These are phyloP conservation scores for Russula sp. DNA, from an alignment of 768 basidiomycete species.

Conservation along the genomic window DNA sequence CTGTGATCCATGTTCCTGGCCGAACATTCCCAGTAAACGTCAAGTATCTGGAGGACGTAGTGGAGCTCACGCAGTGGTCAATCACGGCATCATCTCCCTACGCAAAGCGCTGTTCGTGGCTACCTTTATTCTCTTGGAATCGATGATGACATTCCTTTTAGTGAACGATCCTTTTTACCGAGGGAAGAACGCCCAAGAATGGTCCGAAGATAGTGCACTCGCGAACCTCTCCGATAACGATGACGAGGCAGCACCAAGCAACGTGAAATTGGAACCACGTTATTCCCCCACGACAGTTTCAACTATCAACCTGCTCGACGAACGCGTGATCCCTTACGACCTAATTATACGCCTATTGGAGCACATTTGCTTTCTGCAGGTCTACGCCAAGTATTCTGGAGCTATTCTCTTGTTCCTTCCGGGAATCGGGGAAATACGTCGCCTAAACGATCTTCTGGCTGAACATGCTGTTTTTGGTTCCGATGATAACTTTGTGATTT, in stretches of 20 bases:
- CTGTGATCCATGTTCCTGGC: slow-evolving; percentile 83
- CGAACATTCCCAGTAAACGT: slow-evolving; percentile 91
- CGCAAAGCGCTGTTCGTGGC: slow-evolving; percentile 56
- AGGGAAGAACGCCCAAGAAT: slow-evolving; percentile 59
- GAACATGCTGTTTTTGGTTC: slow-evolving; percentile 72
- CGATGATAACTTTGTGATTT: slow-evolving; percentile 59
- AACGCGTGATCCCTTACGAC: slow-evolving; percentile 86
- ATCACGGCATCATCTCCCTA: slow-evolving; percentile 79
- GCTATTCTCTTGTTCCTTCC: slow-evolving; percentile 93
- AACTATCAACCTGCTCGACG: slow-evolving; percentile 82
- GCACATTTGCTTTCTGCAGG: slow-evolving; percentile 64
- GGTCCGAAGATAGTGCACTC: slow-evolving; percentile 64
- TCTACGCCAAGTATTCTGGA: slow-evolving; percentile 53
- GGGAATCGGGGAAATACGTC: slow-evolving; percentile 88
- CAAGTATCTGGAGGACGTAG: slow-evolving; percentile 84
- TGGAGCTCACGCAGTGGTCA: slow-evolving; percentile 74
- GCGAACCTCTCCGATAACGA: slow-evolving; percentile 54
- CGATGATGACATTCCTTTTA: slow-evolving; percentile 27
- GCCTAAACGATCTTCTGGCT: slow-evolving; percentile 71
- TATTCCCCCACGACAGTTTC: slow-evolving; percentile 70
- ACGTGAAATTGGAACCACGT: slow-evolving; percentile 63
- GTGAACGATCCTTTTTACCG: slow-evolving; percentile 60
- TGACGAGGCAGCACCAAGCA: slow-evolving; percentile 40
- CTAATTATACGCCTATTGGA: slow-evolving; percentile 82
- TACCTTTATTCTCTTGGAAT: neutral